Conservation (phyloP, 371 early-diverging fungal genomes). For the Choanephora cucurbitarum region DNA sequence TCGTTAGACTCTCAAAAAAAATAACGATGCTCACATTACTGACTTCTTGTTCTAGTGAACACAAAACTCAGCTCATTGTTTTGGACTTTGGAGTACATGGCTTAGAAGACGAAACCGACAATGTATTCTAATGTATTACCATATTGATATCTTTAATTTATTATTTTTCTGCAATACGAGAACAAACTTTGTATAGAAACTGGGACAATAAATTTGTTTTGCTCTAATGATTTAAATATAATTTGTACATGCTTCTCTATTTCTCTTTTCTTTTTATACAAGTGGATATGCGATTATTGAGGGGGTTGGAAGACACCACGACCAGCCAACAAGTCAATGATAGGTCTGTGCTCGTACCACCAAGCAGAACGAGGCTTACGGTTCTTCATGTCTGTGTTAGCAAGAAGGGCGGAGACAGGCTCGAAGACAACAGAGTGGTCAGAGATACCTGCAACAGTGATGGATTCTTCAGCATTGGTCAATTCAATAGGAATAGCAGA, state of each 20-base stretch:
- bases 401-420: constrained; percentile 67
- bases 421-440: constrained; percentile 77
- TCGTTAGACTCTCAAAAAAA: too few species aligned
- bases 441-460: constrained; percentile 82
- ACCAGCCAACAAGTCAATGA: constrained; percentile 48
- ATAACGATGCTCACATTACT: not conserved
- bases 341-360: constrained; percentile 74
- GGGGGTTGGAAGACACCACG: constrained; percentile 19
- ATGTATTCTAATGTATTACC: not conserved
- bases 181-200: too few species aligned
- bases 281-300: not conserved
- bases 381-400: constrained; percentile 78
- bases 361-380: constrained; percentile 72
- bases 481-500: constrained; percentile 60
- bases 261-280: too few species aligned
- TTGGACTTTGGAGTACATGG: constrained; percentile 57
- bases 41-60: constrained; percentile 23
- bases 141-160: too few species aligned
- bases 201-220: too few species aligned
- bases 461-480: constrained; percentile 60
- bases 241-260: too few species aligned
- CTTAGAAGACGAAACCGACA: constrained; percentile 36
- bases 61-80: constrained; percentile 55
- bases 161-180: too few species aligned
- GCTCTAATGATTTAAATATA: too few species aligned